Percentiles rank a stretch among this genome's conserved stretches.
These are phyloP conservation scores for Aspergillus neotritici DNA, from an alignment of 2,329 filamentous ascomycete species.

Conservation along the genomic window DNA sequence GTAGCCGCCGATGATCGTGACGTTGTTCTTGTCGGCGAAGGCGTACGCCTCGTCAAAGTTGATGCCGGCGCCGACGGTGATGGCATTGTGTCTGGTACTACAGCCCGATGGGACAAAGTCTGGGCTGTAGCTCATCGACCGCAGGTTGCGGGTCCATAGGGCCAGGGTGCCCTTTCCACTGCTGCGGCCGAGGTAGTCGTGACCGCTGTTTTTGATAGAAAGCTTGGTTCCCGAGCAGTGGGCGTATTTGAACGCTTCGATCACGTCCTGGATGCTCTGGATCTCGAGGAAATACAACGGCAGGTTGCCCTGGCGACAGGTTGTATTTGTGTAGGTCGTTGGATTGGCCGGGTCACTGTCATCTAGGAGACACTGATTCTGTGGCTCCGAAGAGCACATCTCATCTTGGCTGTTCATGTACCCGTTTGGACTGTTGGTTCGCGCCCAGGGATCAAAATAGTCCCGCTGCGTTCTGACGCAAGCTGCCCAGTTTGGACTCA, in stretches of 20 bases:
- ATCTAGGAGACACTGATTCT: conserved; percentile 15
- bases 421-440: conserved; percentile 13
- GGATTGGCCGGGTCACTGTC: conserved; percentile 11
- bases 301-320: conserved; percentile 12
- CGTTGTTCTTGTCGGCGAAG: conserved; percentile 21
- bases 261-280: conserved; percentile 5
- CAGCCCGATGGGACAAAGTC: conserved; percentile 6
- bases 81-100: conserved; percentile 12
- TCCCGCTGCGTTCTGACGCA: conserved; percentile 9
- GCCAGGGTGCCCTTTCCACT: conserved; percentile 24
- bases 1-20: conserved; percentile 20
- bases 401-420: conserved; percentile 21
- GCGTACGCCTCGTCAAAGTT: conserved; percentile 22
- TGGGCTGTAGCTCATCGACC: conserved; percentile 13
- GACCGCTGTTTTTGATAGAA: conserved; percentile 30
- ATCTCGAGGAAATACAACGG: conserved; percentile 11
- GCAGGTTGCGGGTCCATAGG: conserved; percentile 27
- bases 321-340: conserved; percentile 4
- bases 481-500: conserved; percentile 3
- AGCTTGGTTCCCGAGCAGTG: conserved; percentile 8
- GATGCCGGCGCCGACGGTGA: conserved; percentile 27
- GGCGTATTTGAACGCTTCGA: conserved; percentile 9
- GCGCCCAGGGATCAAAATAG: conserved; percentile 12
- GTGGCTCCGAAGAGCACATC: conserved; percentile 16
- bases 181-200: conserved; percentile 31